These are phyloP conservation scores for Leishmania tropica DNA, from an alignment of 208 protist genomes.

Conservation along the genomic window DNA sequence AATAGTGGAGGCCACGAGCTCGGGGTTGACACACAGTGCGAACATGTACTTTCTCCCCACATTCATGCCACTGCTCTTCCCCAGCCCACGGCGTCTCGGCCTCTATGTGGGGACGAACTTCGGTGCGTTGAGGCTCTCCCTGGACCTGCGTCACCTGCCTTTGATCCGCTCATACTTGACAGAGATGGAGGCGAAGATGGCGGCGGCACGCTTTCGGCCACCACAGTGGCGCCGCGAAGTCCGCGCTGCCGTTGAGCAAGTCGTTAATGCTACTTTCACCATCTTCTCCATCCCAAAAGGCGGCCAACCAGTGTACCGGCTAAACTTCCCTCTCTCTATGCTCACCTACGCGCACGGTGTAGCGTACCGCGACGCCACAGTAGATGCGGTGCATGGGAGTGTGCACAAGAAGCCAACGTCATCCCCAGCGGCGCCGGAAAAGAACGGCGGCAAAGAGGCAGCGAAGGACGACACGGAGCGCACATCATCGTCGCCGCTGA, in stretches of 20 bases:
- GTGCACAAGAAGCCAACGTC: not conserved
- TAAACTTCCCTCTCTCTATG: constrained; percentile 62
- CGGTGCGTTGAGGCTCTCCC: constrained; percentile 46
- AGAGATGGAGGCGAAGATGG: not conserved
- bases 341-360: constrained; percentile 47
- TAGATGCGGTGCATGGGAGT: constrained; percentile 15
- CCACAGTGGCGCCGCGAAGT: constrained; percentile 14
- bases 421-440: not conserved
- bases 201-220: not conserved
- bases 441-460: not conserved
- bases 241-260: constrained; percentile 34
- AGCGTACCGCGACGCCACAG: constrained; percentile 34
- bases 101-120: constrained; percentile 81
- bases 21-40: constrained; percentile 82
- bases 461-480: not conserved
- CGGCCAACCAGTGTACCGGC: constrained; percentile 41
- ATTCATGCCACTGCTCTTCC: constrained; percentile 53
- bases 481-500: not conserved
- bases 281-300: constrained; percentile 52
- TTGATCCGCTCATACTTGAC: constrained; percentile 17
- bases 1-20: constrained; percentile 80
- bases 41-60: constrained; percentile 43
- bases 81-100: constrained; percentile 45
- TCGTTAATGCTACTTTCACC: constrained; percentile 64
- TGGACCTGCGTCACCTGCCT: constrained; percentile 29